Evolutionary conservation across 2,329 filamentous ascomycete species (phyloP).

Genomic region (Paramyrothecium sp.): DNA sequence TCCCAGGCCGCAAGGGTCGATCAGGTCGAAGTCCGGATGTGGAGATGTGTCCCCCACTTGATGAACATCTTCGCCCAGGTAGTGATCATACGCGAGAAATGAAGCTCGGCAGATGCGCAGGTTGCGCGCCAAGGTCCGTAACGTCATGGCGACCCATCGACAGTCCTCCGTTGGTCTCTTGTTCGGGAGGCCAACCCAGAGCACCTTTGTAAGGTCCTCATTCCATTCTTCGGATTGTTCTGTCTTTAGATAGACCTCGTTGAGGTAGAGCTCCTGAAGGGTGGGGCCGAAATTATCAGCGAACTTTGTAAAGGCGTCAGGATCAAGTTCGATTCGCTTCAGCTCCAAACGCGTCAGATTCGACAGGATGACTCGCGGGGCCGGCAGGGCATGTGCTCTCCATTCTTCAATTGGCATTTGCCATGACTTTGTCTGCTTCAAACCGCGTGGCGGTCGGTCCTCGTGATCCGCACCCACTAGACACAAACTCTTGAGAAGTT

Average conservation of each 20-base stretch:
- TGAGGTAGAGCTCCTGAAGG: slow-evolving; percentile 43
- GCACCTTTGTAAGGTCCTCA: slow-evolving; percentile 28
- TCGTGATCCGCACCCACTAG: slow-evolving; percentile 44
- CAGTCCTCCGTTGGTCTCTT: slow-evolving; percentile 32
- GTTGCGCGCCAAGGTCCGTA: slow-evolving; percentile 32
- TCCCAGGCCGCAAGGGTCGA: slow-evolving; percentile 38
- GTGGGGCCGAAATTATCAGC: slow-evolving; percentile 33
- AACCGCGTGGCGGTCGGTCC: slow-evolving; percentile 30
- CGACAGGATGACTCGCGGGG: slow-evolving; percentile 31
- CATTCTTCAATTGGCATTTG: slow-evolving; percentile 36
- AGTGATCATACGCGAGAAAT: slow-evolving; percentile 42
- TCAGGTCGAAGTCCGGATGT: slow-evolving; percentile 35
- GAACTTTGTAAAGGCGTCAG: slow-evolving; percentile 31
- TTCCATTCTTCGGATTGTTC: slow-evolving; percentile 32
- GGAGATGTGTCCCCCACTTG: slow-evolving; percentile 2
- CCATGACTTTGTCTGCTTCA: slow-evolving; percentile 36
- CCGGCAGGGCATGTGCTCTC: slow-evolving; percentile 35
- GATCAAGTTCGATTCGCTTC: slow-evolving; percentile 37
- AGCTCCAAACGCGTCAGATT: slow-evolving; percentile 43
- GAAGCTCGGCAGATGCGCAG: slow-evolving; percentile 42
- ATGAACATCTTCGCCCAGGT: slow-evolving; percentile 28
- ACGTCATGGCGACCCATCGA: slow-evolving; percentile 39
- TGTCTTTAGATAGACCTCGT: slow-evolving; percentile 43
- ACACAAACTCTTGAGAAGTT: slow-evolving; percentile 43
- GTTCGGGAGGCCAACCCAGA: slow-evolving; percentile 47